These are phyloP conservation scores for Mycena polygramma DNA, from an alignment of 768 basidiomycete species.

Conservation along the genomic window DNA sequence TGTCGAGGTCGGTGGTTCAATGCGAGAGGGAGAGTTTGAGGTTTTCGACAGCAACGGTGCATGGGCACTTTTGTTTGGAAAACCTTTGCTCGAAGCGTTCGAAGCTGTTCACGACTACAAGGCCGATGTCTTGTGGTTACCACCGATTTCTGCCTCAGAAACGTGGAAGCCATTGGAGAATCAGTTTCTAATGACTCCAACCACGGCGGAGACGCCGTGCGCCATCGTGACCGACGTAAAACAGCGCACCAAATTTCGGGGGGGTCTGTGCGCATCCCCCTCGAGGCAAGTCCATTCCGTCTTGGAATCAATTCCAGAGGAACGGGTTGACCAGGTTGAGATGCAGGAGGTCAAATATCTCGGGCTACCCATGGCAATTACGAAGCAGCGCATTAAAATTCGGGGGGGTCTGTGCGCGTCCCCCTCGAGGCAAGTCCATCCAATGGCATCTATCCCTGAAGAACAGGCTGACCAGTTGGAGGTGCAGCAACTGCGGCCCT, in stretches of 20 bases:
- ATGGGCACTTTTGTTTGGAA: neutral
- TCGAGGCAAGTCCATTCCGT: slow-evolving; percentile 18
- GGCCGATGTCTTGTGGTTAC: neutral
- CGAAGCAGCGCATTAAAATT: neutral
- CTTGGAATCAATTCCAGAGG: neutral
- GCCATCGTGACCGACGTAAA: slow-evolving; percentile 32
- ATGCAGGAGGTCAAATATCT: too few species aligned
- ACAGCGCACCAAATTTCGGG: slow-evolving; percentile 33
- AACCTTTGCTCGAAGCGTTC: neutral
- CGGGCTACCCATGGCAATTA: too few species aligned
- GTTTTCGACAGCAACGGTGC: neutral
- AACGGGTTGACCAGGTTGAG: too few species aligned
- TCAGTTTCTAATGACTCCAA: neutral
- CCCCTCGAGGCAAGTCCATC: slow-evolving; percentile 29
- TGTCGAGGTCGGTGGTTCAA: slow-evolving; percentile 11
- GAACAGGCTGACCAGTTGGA: slow-evolving; percentile 13
- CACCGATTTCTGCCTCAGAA: too few species aligned
- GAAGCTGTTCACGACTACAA: neutral
- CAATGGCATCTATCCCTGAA: neutral
- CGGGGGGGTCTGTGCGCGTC: slow-evolving; percentile 16
- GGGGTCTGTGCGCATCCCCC: slow-evolving; percentile 32
- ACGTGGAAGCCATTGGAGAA: neutral
- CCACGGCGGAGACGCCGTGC: too few species aligned
- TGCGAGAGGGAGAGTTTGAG: neutral
- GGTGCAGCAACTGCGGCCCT: too few species aligned